These are phyloP conservation scores for Globisporangium yorkense DNA, from an alignment of 352 stramenopile species.

Conservation along the genomic window DNA sequence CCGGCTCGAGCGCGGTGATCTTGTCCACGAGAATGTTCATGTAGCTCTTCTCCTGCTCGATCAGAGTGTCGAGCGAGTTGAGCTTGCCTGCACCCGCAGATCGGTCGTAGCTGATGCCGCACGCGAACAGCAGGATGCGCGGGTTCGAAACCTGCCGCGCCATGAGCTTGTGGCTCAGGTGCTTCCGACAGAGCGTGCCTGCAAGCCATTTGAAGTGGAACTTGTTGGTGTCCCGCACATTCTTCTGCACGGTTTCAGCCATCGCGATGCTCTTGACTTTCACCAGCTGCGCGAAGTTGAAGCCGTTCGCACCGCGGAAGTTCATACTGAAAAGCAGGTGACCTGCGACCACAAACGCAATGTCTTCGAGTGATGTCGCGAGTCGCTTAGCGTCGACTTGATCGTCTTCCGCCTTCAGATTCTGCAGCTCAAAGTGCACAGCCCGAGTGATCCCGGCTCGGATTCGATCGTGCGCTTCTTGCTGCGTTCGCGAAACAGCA, in stretches of 20 bases:
- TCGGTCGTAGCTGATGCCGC: conserved; percentile 95
- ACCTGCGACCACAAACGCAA: conserved; percentile 66
- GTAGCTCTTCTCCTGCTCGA: conserved; percentile 96
- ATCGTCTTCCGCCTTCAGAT: conserved; percentile 19
- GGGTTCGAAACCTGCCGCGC: conserved; percentile 89
- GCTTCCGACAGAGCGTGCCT: conserved; percentile 94
- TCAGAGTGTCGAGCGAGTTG: conserved; percentile 92
- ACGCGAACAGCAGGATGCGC: conserved; percentile 95
- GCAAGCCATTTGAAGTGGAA: conserved; percentile 93
- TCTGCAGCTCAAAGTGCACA: conserved; percentile 25
- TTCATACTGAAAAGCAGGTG: conserved; percentile 82
- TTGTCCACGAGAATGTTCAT: conserved; percentile 97
- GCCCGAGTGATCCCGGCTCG: conserved; percentile 42
- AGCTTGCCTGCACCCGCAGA: conserved; percentile 80
- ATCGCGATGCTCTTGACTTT: conserved; percentile 84
- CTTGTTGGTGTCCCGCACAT: conserved; percentile 57
- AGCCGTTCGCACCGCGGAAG: conserved; percentile 61
- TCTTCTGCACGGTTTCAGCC: conserved; percentile 43
- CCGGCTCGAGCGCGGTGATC: conserved; percentile 92
- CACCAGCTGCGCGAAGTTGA: conserved; percentile 74
- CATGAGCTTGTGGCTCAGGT: conserved; percentile 97
- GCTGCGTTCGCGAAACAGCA: conserved; percentile 24
- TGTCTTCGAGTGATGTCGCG: conserved; percentile 50
- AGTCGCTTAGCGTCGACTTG: conserved; percentile 37
- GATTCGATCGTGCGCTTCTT: conserved; percentile 56